A percentile compares a stretch with the other conserved stretches of the same genome.
phyloP scores from a whole-genome alignment of 306 rosid species.

The Cyamopsis tetragonoloba region DNA sequence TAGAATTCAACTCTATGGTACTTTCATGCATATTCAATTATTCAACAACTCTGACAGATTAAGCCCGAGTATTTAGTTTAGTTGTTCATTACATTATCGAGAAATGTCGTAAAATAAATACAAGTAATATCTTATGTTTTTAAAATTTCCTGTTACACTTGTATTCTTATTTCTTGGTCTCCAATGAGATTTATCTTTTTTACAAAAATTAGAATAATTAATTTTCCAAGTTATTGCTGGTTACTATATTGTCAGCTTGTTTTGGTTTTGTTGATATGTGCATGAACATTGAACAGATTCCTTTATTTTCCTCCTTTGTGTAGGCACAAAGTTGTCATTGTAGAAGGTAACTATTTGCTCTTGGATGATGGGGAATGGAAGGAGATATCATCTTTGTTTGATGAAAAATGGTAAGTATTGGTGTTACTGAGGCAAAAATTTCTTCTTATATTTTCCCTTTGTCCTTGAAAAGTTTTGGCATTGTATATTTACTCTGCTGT shows the following conservation, averaged over 20 bases:
- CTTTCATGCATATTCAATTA: not conserved
- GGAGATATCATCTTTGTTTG: constrained; percentile 68
- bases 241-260: not conserved
- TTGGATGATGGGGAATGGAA: constrained; percentile 76
- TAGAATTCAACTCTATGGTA: not conserved
- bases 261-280: not conserved
- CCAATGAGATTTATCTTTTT: constrained; percentile 4
- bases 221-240: constrained; percentile 27
- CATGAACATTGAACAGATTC: not conserved
- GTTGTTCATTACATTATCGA: not conserved
- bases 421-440: not conserved
- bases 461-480: not conserved
- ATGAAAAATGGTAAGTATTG: constrained; percentile 72
- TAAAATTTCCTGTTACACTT: not conserved
- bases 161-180: not conserved
- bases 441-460: not conserved
- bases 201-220: not conserved
- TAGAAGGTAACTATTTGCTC: constrained; percentile 82
- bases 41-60: not conserved
- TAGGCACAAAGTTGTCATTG: constrained; percentile 76
- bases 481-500: constrained; percentile 1
- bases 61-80: not conserved
- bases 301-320: constrained; percentile 23
- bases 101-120: not conserved
- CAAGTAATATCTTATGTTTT: not conserved